Evolutionary conservation across 108 stramenopile genomes (phyloP), one percentile per base, ranked within the genome.

Genomic region (Nitzschia palea): DNA sequence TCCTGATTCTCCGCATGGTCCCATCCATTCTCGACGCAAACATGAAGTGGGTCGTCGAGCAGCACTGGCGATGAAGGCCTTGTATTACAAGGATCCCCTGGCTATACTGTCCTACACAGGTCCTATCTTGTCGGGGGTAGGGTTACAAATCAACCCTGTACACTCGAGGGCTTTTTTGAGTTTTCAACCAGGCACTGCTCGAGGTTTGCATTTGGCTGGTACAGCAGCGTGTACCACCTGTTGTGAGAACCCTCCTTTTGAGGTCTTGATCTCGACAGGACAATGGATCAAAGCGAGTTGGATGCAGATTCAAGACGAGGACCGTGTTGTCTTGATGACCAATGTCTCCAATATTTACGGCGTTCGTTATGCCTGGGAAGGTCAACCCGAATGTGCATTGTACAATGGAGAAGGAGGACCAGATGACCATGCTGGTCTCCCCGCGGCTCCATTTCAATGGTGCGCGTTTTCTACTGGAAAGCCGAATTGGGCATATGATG

Each of bases 341-440:
- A 60, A 50, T 1, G 35, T 35, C 0, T 20, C 30, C 40, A 34
- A n/a, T 0, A 37, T 70, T 15, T 61, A 43, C 37, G 69, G 69
- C 32, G 52, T 70, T 14, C 44, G 59, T 15, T 70, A 70, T 61
- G 69, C 58, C 4, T 70, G 69, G 69, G 59, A 61, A 20, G 28
- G 18, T 27, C 23, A 31, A 23, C 69, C 69, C 9, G 34, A 70
- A 37, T 70, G 69, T 42, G 31, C 59, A 23, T 22, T 70, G 15
- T 70, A 70, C 47, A 70, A 61, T 33, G 69, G 69, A 12, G 22
- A 23, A 29, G 69, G 69, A n/a, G 69, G 69, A 28, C 69, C 69
- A 2, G 69, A 70, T 22, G 69, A 70, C 31, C 59, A 60, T 36
- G 18, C 2, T 18, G 55, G 58, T 30, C 15, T 70, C 20, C 36